These are phyloP conservation scores for Penicillium janthinellum DNA, from an alignment of 2,329 filamentous ascomycete species.

Conservation along the genomic window DNA sequence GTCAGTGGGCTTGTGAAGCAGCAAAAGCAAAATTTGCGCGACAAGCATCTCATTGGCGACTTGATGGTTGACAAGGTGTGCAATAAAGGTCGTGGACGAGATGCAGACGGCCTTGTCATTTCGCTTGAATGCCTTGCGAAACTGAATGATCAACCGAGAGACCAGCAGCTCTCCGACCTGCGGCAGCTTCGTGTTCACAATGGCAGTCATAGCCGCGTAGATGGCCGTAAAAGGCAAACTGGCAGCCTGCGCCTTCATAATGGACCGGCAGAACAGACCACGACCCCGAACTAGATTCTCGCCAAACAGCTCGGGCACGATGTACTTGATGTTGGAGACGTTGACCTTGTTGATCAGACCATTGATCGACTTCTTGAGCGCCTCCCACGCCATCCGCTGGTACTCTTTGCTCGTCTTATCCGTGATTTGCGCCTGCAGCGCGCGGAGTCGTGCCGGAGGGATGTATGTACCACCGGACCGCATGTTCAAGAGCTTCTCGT, in stretches of 20 bases:
- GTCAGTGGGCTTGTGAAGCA: slow-evolving; percentile 93
- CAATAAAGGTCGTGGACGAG: slow-evolving; percentile 90
- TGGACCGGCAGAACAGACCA: slow-evolving; percentile 89
- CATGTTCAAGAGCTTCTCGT: slow-evolving; percentile 88
- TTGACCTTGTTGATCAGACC: slow-evolving; percentile 99
- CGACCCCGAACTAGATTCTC: slow-evolving; percentile 92
- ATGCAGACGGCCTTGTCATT: slow-evolving; percentile 97
- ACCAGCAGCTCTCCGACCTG: slow-evolving; percentile 90
- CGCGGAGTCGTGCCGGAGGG: slow-evolving; percentile 84
- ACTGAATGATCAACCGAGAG: slow-evolving; percentile 83
- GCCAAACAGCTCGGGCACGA: slow-evolving; percentile 91
- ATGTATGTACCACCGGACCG: slow-evolving; percentile 96
- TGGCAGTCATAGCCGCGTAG: slow-evolving; percentile 91
- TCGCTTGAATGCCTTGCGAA: slow-evolving; percentile 90
- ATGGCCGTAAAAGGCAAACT: slow-evolving; percentile 96
- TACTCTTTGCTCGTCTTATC: slow-evolving; percentile 97
- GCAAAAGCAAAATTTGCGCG: slow-evolving; percentile 86
- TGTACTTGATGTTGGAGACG: slow-evolving; percentile 94
- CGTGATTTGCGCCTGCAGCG: slow-evolving; percentile 93
- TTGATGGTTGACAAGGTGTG: slow-evolving; percentile 93
- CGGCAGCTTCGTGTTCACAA: slow-evolving; percentile 96
- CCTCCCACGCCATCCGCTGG: slow-evolving; percentile 98
- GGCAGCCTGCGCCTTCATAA: slow-evolving; percentile 97
- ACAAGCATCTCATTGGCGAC: slow-evolving; percentile 92
- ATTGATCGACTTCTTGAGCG: slow-evolving; percentile 97